Evolutionary conservation across 805 yeast genomes (phyloP).

Genomic region (Starmera dryadoides): DNA sequence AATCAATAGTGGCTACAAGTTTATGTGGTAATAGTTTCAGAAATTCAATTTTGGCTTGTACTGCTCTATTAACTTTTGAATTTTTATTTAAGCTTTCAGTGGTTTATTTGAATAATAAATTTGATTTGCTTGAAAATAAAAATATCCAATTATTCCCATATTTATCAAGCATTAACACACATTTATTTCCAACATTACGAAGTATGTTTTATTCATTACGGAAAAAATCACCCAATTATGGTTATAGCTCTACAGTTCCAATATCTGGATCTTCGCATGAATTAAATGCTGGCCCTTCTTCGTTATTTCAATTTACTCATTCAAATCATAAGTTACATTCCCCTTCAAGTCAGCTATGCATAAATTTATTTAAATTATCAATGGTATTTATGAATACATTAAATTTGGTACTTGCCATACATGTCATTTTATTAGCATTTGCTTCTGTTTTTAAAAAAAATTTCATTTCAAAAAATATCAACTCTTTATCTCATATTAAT

Average conservation of each 20-base stretch:
- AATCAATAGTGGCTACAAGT: slow-evolving; percentile 14
- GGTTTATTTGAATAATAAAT: slow-evolving; percentile 3
- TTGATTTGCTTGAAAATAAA: slow-evolving; percentile 4
- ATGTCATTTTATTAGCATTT: slow-evolving; percentile 16
- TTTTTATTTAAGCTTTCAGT: slow-evolving; percentile 5
- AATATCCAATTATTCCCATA: slow-evolving; percentile 16
- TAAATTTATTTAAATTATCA: neutral
- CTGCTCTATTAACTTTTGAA: slow-evolving; percentile 8
- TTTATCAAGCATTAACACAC: slow-evolving; percentile 3
- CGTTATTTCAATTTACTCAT: neutral
- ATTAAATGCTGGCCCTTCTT: no score
- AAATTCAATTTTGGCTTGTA: slow-evolving; percentile 6
- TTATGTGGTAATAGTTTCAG: slow-evolving; percentile 13
- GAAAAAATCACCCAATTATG: neutral
- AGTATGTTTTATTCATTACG: slow-evolving; percentile 1
- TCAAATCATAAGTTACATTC: neutral
- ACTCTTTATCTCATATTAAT: slow-evolving; percentile 12
- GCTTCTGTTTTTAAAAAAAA: slow-evolving; percentile 17
- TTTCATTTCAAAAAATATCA: slow-evolving; percentile 16
- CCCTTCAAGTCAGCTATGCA: neutral
- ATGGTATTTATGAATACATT: slow-evolving; percentile 1
- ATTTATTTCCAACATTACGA: neutral
- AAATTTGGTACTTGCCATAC: slow-evolving; percentile 16
- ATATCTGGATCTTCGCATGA: neutral
- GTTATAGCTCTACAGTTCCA: neutral